Evolutionary conservation across 2,329 filamentous ascomycete genomes (phyloP).

Genomic region (Truncatella angustata): DNA sequence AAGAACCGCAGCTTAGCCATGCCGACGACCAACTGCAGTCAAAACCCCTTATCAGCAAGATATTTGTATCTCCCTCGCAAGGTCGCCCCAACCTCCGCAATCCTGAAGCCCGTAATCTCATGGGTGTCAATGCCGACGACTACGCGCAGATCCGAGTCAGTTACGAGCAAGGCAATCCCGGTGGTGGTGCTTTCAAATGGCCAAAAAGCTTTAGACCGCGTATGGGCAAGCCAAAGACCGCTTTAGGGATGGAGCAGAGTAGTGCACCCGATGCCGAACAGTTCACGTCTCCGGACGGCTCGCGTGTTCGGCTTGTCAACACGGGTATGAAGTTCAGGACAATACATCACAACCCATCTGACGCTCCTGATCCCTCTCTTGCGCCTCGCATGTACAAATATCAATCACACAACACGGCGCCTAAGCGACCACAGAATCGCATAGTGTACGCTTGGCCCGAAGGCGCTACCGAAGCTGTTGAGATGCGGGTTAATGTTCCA

Average conservation of each 20-base stretch:
- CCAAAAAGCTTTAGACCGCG: background rate
- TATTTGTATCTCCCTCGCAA: no score
- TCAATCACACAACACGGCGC: background rate
- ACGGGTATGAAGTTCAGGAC: background rate
- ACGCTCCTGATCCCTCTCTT: no score
- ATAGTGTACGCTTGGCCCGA: slow-evolving; percentile 9
- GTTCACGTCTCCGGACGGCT: background rate
- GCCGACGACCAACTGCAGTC: no score
- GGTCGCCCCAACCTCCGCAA: background rate
- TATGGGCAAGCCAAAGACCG: no score
- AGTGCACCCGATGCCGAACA: no score
- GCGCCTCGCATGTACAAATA: background rate
- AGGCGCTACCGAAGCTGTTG: background rate
- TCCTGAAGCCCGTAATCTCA: no score
- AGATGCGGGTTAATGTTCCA: background rate
- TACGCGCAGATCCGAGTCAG: background rate
- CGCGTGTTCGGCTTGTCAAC: background rate
- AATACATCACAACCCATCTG: background rate
- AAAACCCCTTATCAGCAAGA: no score
- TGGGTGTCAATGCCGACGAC: background rate
- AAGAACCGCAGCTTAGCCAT: no score
- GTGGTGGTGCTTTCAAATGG: background rate
- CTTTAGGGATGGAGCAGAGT: no score
- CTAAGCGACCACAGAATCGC: background rate
- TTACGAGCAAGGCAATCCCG: background rate